Evolutionary conservation across 176 grass and related monocot species (phyloP).

Genomic region (Ananas comosus): DNA sequence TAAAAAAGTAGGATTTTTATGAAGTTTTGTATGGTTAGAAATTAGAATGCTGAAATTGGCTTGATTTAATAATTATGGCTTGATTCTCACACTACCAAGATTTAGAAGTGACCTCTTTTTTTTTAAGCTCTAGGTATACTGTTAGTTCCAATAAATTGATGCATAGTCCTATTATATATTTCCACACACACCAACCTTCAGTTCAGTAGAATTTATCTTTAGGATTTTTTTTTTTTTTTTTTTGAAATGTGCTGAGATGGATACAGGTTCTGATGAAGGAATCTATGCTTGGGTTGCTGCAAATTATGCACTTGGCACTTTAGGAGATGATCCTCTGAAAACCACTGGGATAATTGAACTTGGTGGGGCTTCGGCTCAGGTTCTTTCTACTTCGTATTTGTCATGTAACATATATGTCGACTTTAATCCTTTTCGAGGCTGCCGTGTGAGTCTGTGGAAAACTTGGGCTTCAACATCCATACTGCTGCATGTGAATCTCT

Average conservation of each 20-base stretch:
- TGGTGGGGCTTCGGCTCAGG: slow-evolving; percentile 91
- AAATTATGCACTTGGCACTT: slow-evolving; percentile 80
- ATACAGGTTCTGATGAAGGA: slow-evolving; percentile 75
- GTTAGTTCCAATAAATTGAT: too few relatives aligned
- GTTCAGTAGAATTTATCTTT: slow-evolving; percentile 10
- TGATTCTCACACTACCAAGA: too few relatives aligned
- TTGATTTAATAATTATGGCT: too few relatives aligned
- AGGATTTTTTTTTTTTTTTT: neutral
- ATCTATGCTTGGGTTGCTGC: slow-evolving; percentile 91
- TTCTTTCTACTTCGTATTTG: slow-evolving; percentile 4
- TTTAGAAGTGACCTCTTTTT: too few relatives aligned
- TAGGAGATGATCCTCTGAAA: slow-evolving; percentile 75
- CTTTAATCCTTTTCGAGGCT: too few relatives aligned
- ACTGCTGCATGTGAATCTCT: too few relatives aligned
- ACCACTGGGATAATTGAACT: slow-evolving; percentile 92
- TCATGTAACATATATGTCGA: neutral
- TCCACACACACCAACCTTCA: too few relatives aligned
- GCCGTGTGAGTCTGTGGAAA: too few relatives aligned
- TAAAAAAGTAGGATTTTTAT: neutral
- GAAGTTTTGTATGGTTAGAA: neutral
- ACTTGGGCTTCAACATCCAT: too few relatives aligned
- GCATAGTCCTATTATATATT: too few relatives aligned
- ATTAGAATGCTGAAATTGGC: neutral
- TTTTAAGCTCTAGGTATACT: too few relatives aligned
- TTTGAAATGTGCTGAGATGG: slow-evolving; percentile 1